Evolutionary conservation across 2,329 filamentous ascomycete genomes (phyloP), one percentile per base, ranked within the genome.

Genomic region (Thelonectria blattea): DNA sequence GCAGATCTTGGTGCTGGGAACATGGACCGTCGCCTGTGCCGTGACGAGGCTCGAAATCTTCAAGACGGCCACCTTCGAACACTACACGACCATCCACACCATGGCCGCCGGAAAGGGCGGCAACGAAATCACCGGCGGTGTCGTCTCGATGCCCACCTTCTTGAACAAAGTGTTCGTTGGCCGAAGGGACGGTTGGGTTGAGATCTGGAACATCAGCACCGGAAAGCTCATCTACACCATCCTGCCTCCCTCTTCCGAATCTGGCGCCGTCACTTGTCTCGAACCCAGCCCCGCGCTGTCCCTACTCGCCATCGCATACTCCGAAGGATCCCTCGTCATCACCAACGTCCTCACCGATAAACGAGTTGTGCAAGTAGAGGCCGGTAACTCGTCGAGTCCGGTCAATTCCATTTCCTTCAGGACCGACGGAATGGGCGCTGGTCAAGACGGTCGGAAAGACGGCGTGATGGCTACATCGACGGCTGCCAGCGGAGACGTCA

Each of bases 121-220:
- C 56, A 89, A 88, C 67, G 80, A 88, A 66, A 87, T 97, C 58
- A 92, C 91, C 0, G 91, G 91, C 22, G 88, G 89, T 51, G 84
- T 97, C 67, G 90, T 88, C 73, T 96, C 87, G 70, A 92, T 98
- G 89, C 93, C 94, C 1, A 98, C 95, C 0, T 96, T 93, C 75
- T 78, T 99, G 62, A 99, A 99, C 82, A 99, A 99, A 77, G 86
- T 99, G 46, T 92, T 98, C 66, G 91, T 92, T 3, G 96, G 92
- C 10, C 88, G 92, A 69, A 86, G 85, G 64, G 93, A 99, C 74
- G 95, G 95, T 7, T 90, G 88, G 75, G 89, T 97, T 9, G 95
- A 99, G 73, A 96, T 99, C 52, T 99, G 95, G 94, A 99, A 99
- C 73, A 81, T 99, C 62, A 96, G 91, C 73, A 97, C 92, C 3